A percentile compares a stretch with the other conserved stretches of the same genome.
Evolutionary conservation across 2,329 filamentous ascomycete genomes (phyloP).

Genomic region (Hymenoscyphus scutula): DNA sequence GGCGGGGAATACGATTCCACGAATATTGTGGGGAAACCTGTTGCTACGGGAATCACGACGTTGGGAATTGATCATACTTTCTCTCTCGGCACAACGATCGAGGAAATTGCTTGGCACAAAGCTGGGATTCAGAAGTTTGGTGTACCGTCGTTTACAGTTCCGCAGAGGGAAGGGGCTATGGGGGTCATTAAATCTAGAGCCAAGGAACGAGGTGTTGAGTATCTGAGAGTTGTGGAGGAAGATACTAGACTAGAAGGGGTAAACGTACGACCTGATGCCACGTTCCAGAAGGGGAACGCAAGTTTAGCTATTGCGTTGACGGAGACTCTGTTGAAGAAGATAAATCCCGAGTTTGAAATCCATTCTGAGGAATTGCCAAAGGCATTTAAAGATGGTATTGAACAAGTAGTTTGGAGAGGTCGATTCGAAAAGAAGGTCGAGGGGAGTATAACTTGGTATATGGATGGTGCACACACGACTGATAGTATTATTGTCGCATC

Average conservation of each 20-base stretch:
- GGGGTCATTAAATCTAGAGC: conserved; percentile 51
- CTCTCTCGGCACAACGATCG: conserved; percentile 59
- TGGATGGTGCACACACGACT: conserved; percentile 90
- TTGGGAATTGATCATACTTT: conserved; percentile 68
- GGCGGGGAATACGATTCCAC: conserved; percentile 69
- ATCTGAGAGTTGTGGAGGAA: conserved; percentile 45
- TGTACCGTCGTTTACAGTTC: conserved; percentile 55
- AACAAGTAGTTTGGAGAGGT: conserved; percentile 73
- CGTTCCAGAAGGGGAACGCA: conserved; percentile 60
- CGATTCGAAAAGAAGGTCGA: conserved; percentile 66
- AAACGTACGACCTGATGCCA: conserved; percentile 50
- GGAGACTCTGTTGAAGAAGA: conserved; percentile 46
- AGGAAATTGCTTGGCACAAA: conserved; percentile 72
- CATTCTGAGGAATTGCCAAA: conserved; percentile 46
- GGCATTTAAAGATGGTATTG: conserved; percentile 70
- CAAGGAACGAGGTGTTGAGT: conserved; percentile 44
- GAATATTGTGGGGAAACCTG: conserved; percentile 59
- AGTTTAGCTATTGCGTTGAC: conserved; percentile 51
- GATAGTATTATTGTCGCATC: conserved; percentile 83
- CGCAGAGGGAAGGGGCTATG: conserved; percentile 47
- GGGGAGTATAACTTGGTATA: conserved; percentile 70
- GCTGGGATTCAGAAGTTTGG: conserved; percentile 65
- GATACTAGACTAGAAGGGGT: conserved; percentile 46
- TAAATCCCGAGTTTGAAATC: conserved; percentile 37
- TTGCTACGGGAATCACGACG: conserved; percentile 60